These are phyloP conservation scores for Ailanthus altissimus DNA, from an alignment of 345 rosid species.

Conservation along the genomic window DNA sequence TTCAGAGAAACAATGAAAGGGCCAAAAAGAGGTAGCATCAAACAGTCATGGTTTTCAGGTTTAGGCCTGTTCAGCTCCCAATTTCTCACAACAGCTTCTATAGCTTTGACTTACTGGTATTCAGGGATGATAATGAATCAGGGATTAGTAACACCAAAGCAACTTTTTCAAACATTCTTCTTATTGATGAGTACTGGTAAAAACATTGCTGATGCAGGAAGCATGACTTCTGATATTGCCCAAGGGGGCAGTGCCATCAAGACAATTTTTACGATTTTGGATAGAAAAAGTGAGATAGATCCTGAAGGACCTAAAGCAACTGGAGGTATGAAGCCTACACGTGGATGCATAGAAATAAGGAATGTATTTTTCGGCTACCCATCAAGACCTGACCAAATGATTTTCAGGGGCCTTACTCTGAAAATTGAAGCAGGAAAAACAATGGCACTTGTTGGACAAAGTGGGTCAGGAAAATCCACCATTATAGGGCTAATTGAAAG, in stretches of 20 bases:
- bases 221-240: conserved; percentile 52
- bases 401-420: conserved; percentile 40
- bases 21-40: conserved; percentile 40
- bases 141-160: conserved; percentile 31
- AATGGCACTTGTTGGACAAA: conserved; percentile 44
- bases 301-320: conserved; percentile 36
- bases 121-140: conserved; percentile 50
- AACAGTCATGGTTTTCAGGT: conserved; percentile 54
- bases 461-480: conserved; percentile 59
- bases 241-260: conserved; percentile 42
- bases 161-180: conserved; percentile 48
- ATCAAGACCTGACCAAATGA: conserved; percentile 41
- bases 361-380: conserved; percentile 43
- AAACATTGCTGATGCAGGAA: conserved; percentile 51
- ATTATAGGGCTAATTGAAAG: conserved; percentile 45
- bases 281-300: conserved; percentile 38
- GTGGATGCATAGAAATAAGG: conserved; percentile 41
- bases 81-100: conserved; percentile 41
- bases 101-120: conserved; percentile 48
- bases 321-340: conserved; percentile 7
- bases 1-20: conserved; percentile 37
- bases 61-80: conserved; percentile 46
- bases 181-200: conserved; percentile 50
- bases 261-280: conserved; percentile 37
- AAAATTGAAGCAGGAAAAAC: conserved; percentile 45